Evolutionary conservation across 2,329 filamentous ascomycete species (phyloP), one percentile per base, ranked within the genome.

Genomic region (Alternaria metachromatica): DNA sequence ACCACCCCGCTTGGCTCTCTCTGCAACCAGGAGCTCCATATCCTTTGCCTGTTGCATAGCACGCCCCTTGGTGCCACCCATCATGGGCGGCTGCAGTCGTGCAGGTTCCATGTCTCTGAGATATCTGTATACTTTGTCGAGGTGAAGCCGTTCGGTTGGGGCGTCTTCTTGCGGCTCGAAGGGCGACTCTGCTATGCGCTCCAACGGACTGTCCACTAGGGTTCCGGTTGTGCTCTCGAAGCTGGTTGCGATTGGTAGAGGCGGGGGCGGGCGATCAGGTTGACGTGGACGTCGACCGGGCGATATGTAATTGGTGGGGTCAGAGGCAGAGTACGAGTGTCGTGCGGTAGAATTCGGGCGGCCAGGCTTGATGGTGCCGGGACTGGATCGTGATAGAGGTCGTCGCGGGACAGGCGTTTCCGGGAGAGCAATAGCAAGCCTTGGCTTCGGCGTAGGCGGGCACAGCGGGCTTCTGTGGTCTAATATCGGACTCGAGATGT

Each of bases 11-110:
- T 84, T 83, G 67, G 88, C 89, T 63, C 88, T 84, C 67, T 91
- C 89, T 51, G 87, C 82, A 26, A 92, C 88, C 3, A 86, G 80
- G 50, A 84, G 83, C 78, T 91, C 88, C 89, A 92, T 91, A 70
- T 90, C 88, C 69, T 86, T 86, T 30, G 90, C 90, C 85, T 92
- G 90, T 75, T 92, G 87, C 30, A 90, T 81, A 55, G 89, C 88
- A 74, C 88, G 88, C 68, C 85, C 82, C 74, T 87, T 88, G 63
- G 84, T 86, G 70, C 77, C 77, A 20, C 65, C 69, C 63, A 66
- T 70, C 25, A 67, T 69, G 48, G 76, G 74, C 37, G 72, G 75
- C 59, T 77, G 72, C 41, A 76, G 64, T 15, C 73, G 69, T 41
- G 72, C 45, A n/a, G 71, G 63, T 49, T 79, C 77, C 77, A 80